Percentiles rank a stretch among this genome's conserved stretches.
Evolutionary conservation across 441 rosid genomes (phyloP).

Genomic region (Viola pubescens): DNA sequence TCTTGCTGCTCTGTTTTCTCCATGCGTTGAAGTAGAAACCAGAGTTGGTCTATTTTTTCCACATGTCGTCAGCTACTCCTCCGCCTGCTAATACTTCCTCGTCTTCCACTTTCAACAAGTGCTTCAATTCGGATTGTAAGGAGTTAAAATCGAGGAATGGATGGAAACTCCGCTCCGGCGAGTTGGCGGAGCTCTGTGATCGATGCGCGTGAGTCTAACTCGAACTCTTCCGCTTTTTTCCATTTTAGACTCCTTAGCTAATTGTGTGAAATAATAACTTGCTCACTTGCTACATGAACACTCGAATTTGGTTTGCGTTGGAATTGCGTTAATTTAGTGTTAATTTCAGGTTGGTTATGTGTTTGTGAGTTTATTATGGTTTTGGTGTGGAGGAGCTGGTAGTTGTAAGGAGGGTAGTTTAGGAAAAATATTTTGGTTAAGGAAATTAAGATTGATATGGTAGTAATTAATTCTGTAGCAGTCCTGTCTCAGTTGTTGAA

Average conservation of each 20-base stretch:
- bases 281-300: neutral
- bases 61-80: neutral
- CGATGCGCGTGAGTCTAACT: slow-evolving; percentile 72
- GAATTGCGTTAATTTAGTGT: neutral
- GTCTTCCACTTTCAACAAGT: slow-evolving; percentile 37
- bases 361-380: slow-evolving; percentile 13
- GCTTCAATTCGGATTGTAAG: slow-evolving; percentile 70
- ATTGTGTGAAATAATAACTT: neutral
- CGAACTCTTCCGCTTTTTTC: slow-evolving; percentile 2
- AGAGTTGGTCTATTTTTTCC: neutral
- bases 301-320: slow-evolving; percentile 8
- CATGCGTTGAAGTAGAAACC: neutral
- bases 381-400: neutral
- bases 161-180: slow-evolving; percentile 83
- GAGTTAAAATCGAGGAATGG: slow-evolving; percentile 68
- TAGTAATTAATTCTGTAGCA: too few relatives aligned
- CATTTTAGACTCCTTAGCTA: slow-evolving; percentile 4
- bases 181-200: slow-evolving; percentile 81
- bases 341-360: slow-evolving; percentile 10
- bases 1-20: neutral
- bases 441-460: neutral
- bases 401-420: slow-evolving; percentile 19
- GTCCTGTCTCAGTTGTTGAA: too few relatives aligned
- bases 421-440: slow-evolving; percentile 10
- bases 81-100: neutral